A percentile compares a stretch with the other conserved stretches of the same genome.
phyloP scores from a whole-genome alignment of 1,139 yeast species.

The Taphrina wiesneri region DNA sequence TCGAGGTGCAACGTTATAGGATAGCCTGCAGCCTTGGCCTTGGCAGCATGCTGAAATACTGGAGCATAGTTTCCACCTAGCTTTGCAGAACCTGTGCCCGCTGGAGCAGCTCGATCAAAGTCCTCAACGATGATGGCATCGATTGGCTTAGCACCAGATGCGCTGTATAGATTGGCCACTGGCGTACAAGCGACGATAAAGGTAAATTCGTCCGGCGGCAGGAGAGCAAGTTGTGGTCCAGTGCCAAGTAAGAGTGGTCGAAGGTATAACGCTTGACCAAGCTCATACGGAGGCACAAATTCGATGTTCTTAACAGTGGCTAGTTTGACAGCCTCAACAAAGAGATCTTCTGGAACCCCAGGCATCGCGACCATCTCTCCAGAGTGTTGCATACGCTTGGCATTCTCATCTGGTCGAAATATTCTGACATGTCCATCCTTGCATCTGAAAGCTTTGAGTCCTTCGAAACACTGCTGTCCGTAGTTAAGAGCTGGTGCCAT shows the following conservation, averaged over 20 bases:
- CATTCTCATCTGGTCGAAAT: slow-evolving; percentile 34
- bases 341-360: slow-evolving; percentile 27
- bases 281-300: slow-evolving; percentile 34
- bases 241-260: slow-evolving; percentile 33
- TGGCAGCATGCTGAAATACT: slow-evolving; percentile 31
- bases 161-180: slow-evolving; percentile 30
- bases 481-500: slow-evolving; percentile 33
- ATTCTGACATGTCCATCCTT: slow-evolving; percentile 32
- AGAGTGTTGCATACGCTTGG: slow-evolving; percentile 34
- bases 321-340: slow-evolving; percentile 28
- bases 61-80: slow-evolving; percentile 35
- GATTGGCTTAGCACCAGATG: slow-evolving; percentile 31
- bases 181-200: slow-evolving; percentile 30
- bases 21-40: slow-evolving; percentile 29
- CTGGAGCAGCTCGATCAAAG: slow-evolving; percentile 35
- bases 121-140: slow-evolving; percentile 34
- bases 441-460: slow-evolving; percentile 34
- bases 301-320: slow-evolving; percentile 26
- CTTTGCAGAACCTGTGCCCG: slow-evolving; percentile 33
- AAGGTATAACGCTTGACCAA: slow-evolving; percentile 31
- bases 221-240: slow-evolving; percentile 27
- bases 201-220: slow-evolving; percentile 30
- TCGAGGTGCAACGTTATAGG: slow-evolving; percentile 34
- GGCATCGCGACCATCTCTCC: slow-evolving; percentile 32
- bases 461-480: slow-evolving; percentile 35